phyloP scores from a whole-genome alignment of 2,329 filamentous ascomycete species.

The Xenoacremonium recifei region DNA sequence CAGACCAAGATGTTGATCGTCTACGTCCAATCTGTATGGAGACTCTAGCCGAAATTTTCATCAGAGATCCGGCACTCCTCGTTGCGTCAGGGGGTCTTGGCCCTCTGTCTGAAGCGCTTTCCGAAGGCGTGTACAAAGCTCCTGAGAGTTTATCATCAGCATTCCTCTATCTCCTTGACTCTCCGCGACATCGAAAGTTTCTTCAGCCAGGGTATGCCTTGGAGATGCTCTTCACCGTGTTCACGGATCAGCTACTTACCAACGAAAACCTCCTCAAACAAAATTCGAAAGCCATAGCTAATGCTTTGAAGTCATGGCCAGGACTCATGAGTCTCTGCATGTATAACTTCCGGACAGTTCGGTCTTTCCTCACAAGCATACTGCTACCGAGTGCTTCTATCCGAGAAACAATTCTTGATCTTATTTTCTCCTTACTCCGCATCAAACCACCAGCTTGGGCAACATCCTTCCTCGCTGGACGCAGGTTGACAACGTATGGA shows the following conservation, averaged over 20 bases:
- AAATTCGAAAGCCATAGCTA: slow-evolving; percentile 89
- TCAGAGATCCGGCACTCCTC: slow-evolving; percentile 79
- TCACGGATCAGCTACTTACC: slow-evolving; percentile 76
- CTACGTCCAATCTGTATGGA: slow-evolving; percentile 88
- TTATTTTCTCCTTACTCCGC: slow-evolving; percentile 75
- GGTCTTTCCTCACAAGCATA: slow-evolving; percentile 70
- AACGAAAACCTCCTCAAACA: slow-evolving; percentile 69
- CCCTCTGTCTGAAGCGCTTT: slow-evolving; percentile 85
- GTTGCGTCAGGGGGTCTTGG: slow-evolving; percentile 81
- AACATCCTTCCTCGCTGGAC: slow-evolving; percentile 88
- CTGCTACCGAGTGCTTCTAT: slow-evolving; percentile 55
- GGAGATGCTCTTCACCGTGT: slow-evolving; percentile 85
- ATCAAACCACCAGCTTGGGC: slow-evolving; percentile 95
- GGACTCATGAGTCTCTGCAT: slow-evolving; percentile 85
- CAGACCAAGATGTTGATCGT: slow-evolving; percentile 78
- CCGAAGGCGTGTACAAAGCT: slow-evolving; percentile 87
- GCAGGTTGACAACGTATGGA: slow-evolving; percentile 93
- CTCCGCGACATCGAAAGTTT: slow-evolving; percentile 75
- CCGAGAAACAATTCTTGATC: slow-evolving; percentile 78
- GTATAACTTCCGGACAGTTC: slow-evolving; percentile 81
- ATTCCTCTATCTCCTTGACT: slow-evolving; percentile 88
- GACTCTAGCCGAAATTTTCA: slow-evolving; percentile 86
- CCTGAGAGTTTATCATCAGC: slow-evolving; percentile 84
- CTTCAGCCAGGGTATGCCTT: slow-evolving; percentile 87
- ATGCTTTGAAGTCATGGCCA: slow-evolving; percentile 89